A percentile compares a stretch with the other conserved stretches of the same genome.
phyloP scores from a whole-genome alignment of 805 yeast genomes.

The Cyberlindnera nakhonratchasimensis region DNA sequence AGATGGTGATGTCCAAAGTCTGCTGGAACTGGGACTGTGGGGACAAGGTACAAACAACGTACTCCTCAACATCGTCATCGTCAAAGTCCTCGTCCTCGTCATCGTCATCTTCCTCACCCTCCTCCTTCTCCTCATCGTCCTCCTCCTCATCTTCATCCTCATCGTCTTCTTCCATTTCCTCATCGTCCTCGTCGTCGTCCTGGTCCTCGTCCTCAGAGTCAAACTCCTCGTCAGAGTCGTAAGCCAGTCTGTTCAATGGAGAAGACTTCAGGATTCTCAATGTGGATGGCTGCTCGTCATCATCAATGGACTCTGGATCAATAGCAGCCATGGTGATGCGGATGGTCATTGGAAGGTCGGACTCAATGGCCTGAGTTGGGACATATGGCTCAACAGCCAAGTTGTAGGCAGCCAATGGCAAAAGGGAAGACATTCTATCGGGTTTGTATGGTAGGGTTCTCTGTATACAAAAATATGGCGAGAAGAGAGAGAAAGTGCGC shows the following conservation, averaged over 20 bases:
- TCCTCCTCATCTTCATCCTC: slow-evolving; percentile 50
- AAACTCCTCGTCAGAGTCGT: slow-evolving; percentile 40
- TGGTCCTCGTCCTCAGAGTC: slow-evolving; percentile 47
- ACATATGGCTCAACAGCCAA: slow-evolving; percentile 81
- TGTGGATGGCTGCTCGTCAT: slow-evolving; percentile 79
- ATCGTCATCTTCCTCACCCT: slow-evolving; percentile 31
- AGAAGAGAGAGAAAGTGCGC: slow-evolving; percentile 4
- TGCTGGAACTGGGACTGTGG: slow-evolving; percentile 87
- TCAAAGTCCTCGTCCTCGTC: slow-evolving; percentile 49
- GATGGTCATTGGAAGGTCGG: slow-evolving; percentile 83
- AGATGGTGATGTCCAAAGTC: slow-evolving; percentile 81
- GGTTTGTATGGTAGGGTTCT: background rate
- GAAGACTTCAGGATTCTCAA: slow-evolving; percentile 72
- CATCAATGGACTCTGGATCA: slow-evolving; percentile 85
- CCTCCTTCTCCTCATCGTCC: slow-evolving; percentile 48
- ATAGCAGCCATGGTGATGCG: slow-evolving; percentile 93
- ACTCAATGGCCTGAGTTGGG: slow-evolving; percentile 84
- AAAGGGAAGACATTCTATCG: slow-evolving; percentile 56
- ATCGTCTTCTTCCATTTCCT: slow-evolving; percentile 42
- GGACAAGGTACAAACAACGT: slow-evolving; percentile 82
- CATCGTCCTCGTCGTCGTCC: slow-evolving; percentile 38
- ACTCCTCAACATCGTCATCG: slow-evolving; percentile 77
- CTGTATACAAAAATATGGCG: background rate
- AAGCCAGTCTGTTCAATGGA: slow-evolving; percentile 48
- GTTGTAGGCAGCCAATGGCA: slow-evolving; percentile 86